phyloP scores from a whole-genome alignment of 1,284 basidiomycete species.

The Tilletia setariae region DNA sequence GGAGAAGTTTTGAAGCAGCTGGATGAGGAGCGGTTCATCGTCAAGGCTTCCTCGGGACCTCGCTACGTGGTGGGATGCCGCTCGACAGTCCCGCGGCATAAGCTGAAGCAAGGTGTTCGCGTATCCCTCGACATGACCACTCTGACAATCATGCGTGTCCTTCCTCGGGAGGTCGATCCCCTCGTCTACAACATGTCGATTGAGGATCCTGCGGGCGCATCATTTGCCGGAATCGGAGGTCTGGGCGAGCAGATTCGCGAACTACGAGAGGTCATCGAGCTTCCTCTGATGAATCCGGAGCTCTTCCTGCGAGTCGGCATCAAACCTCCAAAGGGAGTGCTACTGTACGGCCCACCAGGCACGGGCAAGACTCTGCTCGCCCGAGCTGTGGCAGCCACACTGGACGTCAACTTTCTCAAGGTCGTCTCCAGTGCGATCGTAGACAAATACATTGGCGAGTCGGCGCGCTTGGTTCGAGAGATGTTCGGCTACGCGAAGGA shows the following conservation, averaged over 20 bases:
- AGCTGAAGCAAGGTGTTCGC: conserved; percentile 89
- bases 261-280: conserved; percentile 92
- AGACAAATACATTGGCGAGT: conserved; percentile 99
- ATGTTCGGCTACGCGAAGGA: conserved; percentile 98
- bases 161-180: conserved; percentile 96
- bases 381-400: conserved; percentile 89
- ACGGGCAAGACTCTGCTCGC: conserved; percentile 95
- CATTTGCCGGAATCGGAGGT: conserved; percentile 96
- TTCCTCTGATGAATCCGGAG: conserved; percentile 92
- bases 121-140: conserved; percentile 99
- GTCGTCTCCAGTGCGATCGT: conserved; percentile 99
- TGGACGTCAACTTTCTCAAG: conserved; percentile 95
- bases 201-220: conserved; percentile 91
- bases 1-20: conserved; percentile 98
- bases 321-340: conserved; percentile 88
- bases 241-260: conserved; percentile 94
- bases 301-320: conserved; percentile 93
- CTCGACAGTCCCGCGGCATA: conserved; percentile 81
- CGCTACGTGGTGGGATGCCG: conserved; percentile 99
- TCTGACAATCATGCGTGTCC: conserved; percentile 89
- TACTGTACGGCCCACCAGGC: conserved; percentile 88
- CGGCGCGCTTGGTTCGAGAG: conserved; percentile 85
- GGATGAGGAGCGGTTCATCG: conserved; percentile 97
- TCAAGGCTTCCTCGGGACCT: conserved; percentile 96
- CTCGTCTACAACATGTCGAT: conserved; percentile 99